Percentiles rank a stretch among this genome's conserved stretches.
Evolutionary conservation across 139 green algal species (phyloP).

Genomic region (Volvox africanus): DNA sequence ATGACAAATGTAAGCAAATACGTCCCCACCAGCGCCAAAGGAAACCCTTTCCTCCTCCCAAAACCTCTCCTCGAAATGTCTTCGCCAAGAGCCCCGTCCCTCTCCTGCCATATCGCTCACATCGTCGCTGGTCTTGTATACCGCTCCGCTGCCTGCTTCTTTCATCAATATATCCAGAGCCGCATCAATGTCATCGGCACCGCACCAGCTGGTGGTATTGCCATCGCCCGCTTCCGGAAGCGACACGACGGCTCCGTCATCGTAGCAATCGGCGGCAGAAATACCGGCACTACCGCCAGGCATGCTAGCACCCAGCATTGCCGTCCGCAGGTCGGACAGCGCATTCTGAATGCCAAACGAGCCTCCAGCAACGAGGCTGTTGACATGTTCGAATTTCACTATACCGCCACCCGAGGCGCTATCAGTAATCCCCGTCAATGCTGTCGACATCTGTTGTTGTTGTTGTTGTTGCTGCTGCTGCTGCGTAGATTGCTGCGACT

Average conservation of each 20-base stretch:
- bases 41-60: too few relatives aligned
- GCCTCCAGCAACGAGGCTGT: too few relatives aligned
- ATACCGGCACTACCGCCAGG: not conserved
- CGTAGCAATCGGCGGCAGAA: not conserved
- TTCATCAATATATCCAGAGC: slow-evolving; percentile 41
- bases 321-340: too few relatives aligned
- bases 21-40: too few relatives aligned
- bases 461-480: not conserved
- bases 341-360: not conserved
- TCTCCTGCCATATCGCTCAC: not conserved
- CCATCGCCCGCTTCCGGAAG: slow-evolving; percentile 41
- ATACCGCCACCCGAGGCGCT: too few relatives aligned
- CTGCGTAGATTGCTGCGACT: not conserved
- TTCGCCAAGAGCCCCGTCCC: too few relatives aligned
- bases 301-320: not conserved
- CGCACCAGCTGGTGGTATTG: not conserved
- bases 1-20: too few relatives aligned
- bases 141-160: slow-evolving; percentile 11
- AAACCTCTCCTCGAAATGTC: too few relatives aligned
- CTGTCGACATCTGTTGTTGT: not conserved
- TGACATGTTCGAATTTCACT: too few relatives aligned
- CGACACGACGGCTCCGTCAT: not conserved
- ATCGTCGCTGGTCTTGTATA: not conserved
- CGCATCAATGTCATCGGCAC: slow-evolving; percentile 10
- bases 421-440: too few relatives aligned